Evolutionary conservation across 257 asterid species (phyloP).

Genomic region (Nicotiana paniculata): DNA sequence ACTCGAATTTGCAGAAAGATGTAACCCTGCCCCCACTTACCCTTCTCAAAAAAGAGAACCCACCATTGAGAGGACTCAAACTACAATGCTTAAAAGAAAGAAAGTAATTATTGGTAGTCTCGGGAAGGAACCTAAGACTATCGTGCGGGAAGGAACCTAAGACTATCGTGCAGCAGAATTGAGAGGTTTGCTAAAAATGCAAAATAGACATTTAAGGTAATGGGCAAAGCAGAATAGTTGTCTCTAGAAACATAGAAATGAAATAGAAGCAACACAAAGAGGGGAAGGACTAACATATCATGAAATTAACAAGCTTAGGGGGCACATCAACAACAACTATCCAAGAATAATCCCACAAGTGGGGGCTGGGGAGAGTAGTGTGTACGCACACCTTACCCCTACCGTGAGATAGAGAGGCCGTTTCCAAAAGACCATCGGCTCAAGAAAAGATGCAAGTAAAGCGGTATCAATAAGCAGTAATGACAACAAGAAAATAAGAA

Average conservation of each 20-base stretch:
- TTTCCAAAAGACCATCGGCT: too few species aligned
- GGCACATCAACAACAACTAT: neutral
- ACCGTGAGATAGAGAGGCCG: too few species aligned
- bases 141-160: neutral
- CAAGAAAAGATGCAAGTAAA: too few species aligned
- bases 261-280: neutral
- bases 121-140: neutral
- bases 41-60: neutral
- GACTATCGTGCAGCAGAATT: neutral
- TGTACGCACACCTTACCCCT: too few species aligned
- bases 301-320: neutral
- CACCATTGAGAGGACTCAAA: neutral
- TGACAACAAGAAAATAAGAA: too few species aligned
- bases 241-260: neutral
- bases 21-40: neutral
- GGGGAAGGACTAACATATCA: neutral
- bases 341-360: too few species aligned
- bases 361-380: too few species aligned
- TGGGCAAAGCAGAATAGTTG: neutral
- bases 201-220: neutral
- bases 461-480: too few species aligned
- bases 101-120: neutral
- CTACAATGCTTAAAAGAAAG: neutral
- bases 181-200: neutral
- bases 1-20: neutral